Conservation (phyloP, 139 green algal genomes). For the Closterium sp. region DNA sequence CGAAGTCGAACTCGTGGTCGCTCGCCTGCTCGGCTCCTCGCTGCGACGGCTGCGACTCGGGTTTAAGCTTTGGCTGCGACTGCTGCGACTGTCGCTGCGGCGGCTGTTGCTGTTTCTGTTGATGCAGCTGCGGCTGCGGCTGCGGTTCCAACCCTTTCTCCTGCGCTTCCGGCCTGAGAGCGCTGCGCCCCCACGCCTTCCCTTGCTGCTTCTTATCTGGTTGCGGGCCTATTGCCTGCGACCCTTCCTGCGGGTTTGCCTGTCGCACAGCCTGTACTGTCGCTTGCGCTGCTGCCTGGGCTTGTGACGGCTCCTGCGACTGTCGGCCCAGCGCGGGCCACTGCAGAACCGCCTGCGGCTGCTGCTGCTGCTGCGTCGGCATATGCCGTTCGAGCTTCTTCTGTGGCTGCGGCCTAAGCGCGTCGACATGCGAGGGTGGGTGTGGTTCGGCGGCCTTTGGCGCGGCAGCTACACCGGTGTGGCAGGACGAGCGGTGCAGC, state of each 20-base stretch:
- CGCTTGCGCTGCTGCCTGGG: background rate
- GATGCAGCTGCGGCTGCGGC: background rate
- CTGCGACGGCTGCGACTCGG: background rate
- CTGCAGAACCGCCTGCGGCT: background rate
- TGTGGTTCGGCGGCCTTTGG: background rate
- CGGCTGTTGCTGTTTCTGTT: background rate
- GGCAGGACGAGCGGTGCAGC: background rate
- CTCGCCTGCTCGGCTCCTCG: background rate
- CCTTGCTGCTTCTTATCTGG: background rate
- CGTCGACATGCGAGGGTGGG: background rate
- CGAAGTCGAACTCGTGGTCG: conserved; percentile 37
- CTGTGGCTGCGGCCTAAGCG: background rate
- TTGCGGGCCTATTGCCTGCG: background rate
- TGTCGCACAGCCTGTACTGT: background rate
- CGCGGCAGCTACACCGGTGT: background rate
- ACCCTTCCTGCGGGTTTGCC: background rate
- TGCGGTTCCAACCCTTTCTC: background rate
- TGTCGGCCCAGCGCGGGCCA: background rate
- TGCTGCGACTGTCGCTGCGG: background rate
- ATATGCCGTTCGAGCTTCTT: background rate
- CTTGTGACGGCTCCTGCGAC: background rate
- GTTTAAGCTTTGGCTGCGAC: background rate
- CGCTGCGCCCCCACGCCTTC: background rate
- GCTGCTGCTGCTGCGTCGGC: background rate
- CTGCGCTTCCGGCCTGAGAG: background rate